Base-by-base conservation (phyloP, 306 rosid genomes). In the Trichosanthes cucumerina region DNA sequence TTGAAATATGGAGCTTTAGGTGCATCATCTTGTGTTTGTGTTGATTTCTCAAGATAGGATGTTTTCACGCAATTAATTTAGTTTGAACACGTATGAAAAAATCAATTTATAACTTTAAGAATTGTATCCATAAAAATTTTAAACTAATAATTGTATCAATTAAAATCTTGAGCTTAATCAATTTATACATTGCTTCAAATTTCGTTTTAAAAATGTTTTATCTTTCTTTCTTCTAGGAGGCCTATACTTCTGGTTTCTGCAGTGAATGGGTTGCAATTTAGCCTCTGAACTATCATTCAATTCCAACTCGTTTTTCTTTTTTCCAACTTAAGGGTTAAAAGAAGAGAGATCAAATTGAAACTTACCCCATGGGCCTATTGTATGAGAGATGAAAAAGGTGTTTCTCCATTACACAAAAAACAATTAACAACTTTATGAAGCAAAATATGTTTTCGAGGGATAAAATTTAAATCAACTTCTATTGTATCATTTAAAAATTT, bases 391-490 rank as follows among this genome's bases (percentile, higher is more conserved):
- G 34, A 41, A 19, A 64, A 16, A 65, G 21, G 12, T 65, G 31
- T 43, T 69, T 66, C 33, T 69, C 16, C 19, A 19, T 11, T n/a
- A 43, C 52, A 69, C 53, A 41, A 2, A 8, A n/a, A 43, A 66
- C 28, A 41, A 19, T 5, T n/a, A 9, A 39, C 3, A 68, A 68
- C 33, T 19, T 68, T 11, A 41, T 68, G 7, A 16, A 68, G 75
- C 28, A 39, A 39, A 68, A 41, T 6, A n/a, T 36, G 46, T 15
- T 5, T 18, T 33, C 1, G 14, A 66, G 24, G 31, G 38, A 59
- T 26, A 26, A 60, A 60, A 68, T 68, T 52, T 68, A 74, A 75
- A 44, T n/a, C 41, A 24, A 49, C 58, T 76, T 80, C 21, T n/a
- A n/a, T n/a, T n/a, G n/a, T n/a, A n/a, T n/a, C n/a, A n/a, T n/a